Evolutionary conservation across 2,329 filamentous ascomycete species (phyloP).

Genomic region (Stemphylium beticola): DNA sequence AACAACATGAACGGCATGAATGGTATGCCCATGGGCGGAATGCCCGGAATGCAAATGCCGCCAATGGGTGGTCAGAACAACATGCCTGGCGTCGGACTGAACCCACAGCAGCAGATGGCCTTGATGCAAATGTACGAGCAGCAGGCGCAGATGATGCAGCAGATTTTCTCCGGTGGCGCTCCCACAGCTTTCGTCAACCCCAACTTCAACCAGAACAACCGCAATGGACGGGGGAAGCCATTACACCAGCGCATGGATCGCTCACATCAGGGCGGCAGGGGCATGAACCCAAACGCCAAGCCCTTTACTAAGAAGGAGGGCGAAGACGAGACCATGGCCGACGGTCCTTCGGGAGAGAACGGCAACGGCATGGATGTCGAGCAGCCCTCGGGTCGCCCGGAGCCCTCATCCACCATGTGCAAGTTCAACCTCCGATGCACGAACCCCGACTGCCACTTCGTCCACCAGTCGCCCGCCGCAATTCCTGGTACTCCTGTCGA

Average conservation of each 20-base stretch:
- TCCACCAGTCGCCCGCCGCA: constrained; percentile 91
- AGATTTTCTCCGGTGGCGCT: constrained; percentile 47
- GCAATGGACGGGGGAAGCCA: constrained; percentile 57
- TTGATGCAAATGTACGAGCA: constrained; percentile 82
- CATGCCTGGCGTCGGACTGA: constrained; percentile 61
- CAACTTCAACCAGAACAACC: constrained; percentile 57
- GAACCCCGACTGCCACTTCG: constrained; percentile 88
- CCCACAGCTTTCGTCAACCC: constrained; percentile 61
- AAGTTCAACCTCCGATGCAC: constrained; percentile 89
- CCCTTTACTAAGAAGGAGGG: constrained; percentile 54
- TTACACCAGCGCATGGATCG: constrained; percentile 73
- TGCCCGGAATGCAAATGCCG: constrained; percentile 42
- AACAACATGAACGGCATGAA: constrained; percentile 43
- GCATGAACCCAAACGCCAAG: constrained; percentile 61
- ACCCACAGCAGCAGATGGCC: constrained; percentile 73
- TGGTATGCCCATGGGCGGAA: constrained; percentile 40
- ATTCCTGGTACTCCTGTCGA: constrained; percentile 79
- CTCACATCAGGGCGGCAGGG: constrained; percentile 33
- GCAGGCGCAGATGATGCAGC: constrained; percentile 67
- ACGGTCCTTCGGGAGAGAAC: constrained; percentile 45
- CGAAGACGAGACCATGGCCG: constrained; percentile 49
- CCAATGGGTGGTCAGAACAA: constrained; percentile 50
- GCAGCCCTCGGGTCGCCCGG: constrained; percentile 59
- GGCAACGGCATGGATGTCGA: constrained; percentile 66
- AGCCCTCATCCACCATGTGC: constrained; percentile 73